These are phyloP conservation scores for Sclerospora graminicola DNA, from an alignment of 352 stramenopile genomes.

Conservation along the genomic window DNA sequence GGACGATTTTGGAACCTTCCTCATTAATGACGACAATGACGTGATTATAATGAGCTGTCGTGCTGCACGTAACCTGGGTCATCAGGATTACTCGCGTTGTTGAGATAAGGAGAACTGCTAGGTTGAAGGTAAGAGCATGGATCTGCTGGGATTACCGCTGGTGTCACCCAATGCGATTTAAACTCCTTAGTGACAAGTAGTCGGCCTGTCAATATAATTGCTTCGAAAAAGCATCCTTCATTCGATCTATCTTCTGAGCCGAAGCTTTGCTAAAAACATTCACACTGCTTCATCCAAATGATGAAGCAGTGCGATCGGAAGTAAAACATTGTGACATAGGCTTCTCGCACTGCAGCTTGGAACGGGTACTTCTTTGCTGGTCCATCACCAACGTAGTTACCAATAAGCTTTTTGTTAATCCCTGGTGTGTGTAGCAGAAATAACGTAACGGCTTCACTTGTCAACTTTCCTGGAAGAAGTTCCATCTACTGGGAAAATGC, in stretches of 20 bases:
- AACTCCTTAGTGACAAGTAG: no score
- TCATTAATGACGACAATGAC: conserved; percentile 89
- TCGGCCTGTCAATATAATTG: conserved; percentile 80
- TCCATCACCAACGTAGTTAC: no score
- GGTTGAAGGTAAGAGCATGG: conserved; percentile 89
- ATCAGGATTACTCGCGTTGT: conserved; percentile 88
- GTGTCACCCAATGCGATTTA: conserved; percentile 93
- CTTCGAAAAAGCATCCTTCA: no score
- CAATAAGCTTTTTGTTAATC: conserved; percentile 88
- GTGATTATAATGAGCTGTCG: conserved; percentile 94
- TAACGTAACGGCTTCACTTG: conserved; percentile 82
- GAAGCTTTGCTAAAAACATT: conserved; percentile 91
- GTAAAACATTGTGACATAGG: conserved; percentile 90
- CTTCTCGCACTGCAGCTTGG: conserved; percentile 77
- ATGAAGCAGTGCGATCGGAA: conserved; percentile 88
- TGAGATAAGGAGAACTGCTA: conserved; percentile 86
- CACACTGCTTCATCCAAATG: conserved; percentile 88
- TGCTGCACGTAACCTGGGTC: conserved; percentile 90
- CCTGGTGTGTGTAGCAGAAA: conserved; percentile 90
- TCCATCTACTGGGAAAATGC: conserved; percentile 84
- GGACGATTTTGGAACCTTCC: conserved; percentile 97
- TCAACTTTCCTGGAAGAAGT: conserved; percentile 70
- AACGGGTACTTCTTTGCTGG: conserved; percentile 99
- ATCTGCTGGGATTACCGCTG: conserved; percentile 95
- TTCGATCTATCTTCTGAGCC: no score